These are phyloP conservation scores for Allantophomopsis cytisporea DNA, from an alignment of 2,329 filamentous ascomycete species.

Conservation along the genomic window DNA sequence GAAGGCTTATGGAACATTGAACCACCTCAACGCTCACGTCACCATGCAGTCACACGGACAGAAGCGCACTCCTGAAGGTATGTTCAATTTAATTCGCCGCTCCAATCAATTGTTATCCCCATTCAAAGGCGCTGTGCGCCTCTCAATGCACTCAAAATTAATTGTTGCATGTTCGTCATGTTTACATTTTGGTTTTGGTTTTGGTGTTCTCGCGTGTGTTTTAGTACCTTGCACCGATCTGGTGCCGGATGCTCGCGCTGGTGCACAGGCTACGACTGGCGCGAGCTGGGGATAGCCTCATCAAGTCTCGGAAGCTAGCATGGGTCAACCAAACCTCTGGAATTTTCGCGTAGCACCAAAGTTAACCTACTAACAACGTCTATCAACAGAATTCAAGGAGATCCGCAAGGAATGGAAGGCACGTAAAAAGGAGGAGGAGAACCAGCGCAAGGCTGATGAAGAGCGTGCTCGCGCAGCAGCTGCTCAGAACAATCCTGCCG, in stretches of 20 bases:
- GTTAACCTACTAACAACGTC: too few relatives aligned
- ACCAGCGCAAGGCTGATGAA: slow-evolving; percentile 77
- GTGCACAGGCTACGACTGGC: slow-evolving; percentile 32
- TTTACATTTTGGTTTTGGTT: not conserved
- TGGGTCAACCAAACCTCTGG: slow-evolving; percentile 19
- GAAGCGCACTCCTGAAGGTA: slow-evolving; percentile 96
- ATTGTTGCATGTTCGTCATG: not conserved
- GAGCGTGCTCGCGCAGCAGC: slow-evolving; percentile 59
- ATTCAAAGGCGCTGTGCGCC: not conserved
- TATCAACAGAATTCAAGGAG: slow-evolving; percentile 80
- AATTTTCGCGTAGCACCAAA: slow-evolving; percentile 13
- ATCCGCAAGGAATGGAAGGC: slow-evolving; percentile 99
- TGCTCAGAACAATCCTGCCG: slow-evolving; percentile 31
- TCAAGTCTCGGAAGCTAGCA: slow-evolving; percentile 24
- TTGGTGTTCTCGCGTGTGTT: not conserved
- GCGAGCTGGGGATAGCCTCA: slow-evolving; percentile 27
- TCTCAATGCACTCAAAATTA: too few relatives aligned
- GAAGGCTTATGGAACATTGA: slow-evolving; percentile 95
- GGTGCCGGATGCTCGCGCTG: slow-evolving; percentile 18
- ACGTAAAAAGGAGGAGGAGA: slow-evolving; percentile 97
- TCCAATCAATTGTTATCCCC: slow-evolving; percentile 9
- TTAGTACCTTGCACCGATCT: too few relatives aligned
- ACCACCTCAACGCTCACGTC: slow-evolving; percentile 94
- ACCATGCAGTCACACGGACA: slow-evolving; percentile 96
- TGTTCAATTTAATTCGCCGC: slow-evolving; percentile 21